phyloP scores from a whole-genome alignment of 2,329 filamentous ascomycete species.

The Stemphylium beticola region DNA sequence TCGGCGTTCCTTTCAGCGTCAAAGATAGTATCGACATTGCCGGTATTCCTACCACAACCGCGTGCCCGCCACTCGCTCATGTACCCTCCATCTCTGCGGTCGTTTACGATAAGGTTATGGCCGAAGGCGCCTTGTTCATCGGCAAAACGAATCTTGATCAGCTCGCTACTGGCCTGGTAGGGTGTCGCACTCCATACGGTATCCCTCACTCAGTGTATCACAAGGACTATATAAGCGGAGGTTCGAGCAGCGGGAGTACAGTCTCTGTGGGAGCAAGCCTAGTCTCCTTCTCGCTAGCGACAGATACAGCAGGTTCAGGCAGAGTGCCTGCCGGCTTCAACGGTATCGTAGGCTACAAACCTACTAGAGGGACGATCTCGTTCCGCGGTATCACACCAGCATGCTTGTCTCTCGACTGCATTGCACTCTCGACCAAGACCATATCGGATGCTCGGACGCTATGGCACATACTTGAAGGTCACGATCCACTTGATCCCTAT shows the following conservation, averaged over 20 bases:
- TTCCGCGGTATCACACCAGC: slow-evolving; percentile 60
- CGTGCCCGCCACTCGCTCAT: slow-evolving; percentile 59
- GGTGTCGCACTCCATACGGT: slow-evolving; percentile 65
- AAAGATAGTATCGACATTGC: slow-evolving; percentile 64
- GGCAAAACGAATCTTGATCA: slow-evolving; percentile 69
- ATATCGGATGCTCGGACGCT: slow-evolving; percentile 58
- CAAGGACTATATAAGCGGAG: slow-evolving; percentile 60
- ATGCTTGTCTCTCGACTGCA: slow-evolving; percentile 64
- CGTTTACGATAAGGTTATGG: slow-evolving; percentile 57
- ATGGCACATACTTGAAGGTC: slow-evolving; percentile 55
- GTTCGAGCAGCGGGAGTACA: slow-evolving; percentile 63
- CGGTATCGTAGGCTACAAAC: slow-evolving; percentile 59
- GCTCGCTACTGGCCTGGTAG: slow-evolving; percentile 66
- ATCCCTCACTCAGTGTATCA: slow-evolving; percentile 61
- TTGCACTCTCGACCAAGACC: slow-evolving; percentile 60
- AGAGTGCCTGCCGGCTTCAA: slow-evolving; percentile 62
- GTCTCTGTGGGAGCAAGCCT: slow-evolving; percentile 62
- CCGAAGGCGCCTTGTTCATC: slow-evolving; percentile 63
- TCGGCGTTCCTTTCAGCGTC: slow-evolving; percentile 63
- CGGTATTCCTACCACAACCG: slow-evolving; percentile 59
- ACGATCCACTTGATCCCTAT: slow-evolving; percentile 60
- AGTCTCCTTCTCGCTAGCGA: slow-evolving; percentile 63
- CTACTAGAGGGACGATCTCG: slow-evolving; percentile 61
- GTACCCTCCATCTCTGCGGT: slow-evolving; percentile 57
- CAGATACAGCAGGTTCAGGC: slow-evolving; percentile 62